Evolutionary conservation across 768 basidiomycete genomes (phyloP), one percentile per base, ranked within the genome.

Genomic region (Serpula lacrymans): DNA sequence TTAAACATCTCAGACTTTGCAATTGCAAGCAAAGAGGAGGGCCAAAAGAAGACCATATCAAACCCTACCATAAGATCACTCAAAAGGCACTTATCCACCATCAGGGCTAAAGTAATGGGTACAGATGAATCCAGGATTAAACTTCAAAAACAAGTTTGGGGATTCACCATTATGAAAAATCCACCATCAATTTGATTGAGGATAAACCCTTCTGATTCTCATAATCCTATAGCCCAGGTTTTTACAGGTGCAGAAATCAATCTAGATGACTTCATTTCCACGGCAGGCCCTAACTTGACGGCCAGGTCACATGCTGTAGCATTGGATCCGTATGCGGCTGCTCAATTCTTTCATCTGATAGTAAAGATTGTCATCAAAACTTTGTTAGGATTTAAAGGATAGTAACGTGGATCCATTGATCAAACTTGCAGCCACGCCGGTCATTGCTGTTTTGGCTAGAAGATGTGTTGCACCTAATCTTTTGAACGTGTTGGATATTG

Each of bases 171-270:
- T 0, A 16, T 47, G 1, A 48, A 47, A 18, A 54, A 55, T 11
- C 62, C 65, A 2, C 69, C 70, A 0, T 47, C 39, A 1, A 17
- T 72, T 0, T 74, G 70, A 69, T 44, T 71, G 0, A 73, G 68
- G 0, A 66, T 73, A 2, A 73, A 72, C 42, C 68, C 65, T 1
- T 39, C 16, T 23, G 68, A 74, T 45, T 36, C 63, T 0, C 60
- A 69, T 24, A 67, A 73, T 45, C 72, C 71, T 0, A 59, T 74
- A 18, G 62, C 61, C 0, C 68, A 70, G 45, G 45, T 71, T 0
- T 59, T 72, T 27, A 57, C 57, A 1, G 68, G 69, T n/a, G 59
- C 54, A 36, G 39, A 64, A 0, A 69, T 74, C 6, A 55, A 74
- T 37, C 31, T 74, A 13, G 64, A 74, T 37, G 4, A 43, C 2